A percentile compares a stretch with the other conserved stretches of the same genome.
Evolutionary conservation across 345 rosid species (phyloP).

Genomic region (Salix koriyanagi): DNA sequence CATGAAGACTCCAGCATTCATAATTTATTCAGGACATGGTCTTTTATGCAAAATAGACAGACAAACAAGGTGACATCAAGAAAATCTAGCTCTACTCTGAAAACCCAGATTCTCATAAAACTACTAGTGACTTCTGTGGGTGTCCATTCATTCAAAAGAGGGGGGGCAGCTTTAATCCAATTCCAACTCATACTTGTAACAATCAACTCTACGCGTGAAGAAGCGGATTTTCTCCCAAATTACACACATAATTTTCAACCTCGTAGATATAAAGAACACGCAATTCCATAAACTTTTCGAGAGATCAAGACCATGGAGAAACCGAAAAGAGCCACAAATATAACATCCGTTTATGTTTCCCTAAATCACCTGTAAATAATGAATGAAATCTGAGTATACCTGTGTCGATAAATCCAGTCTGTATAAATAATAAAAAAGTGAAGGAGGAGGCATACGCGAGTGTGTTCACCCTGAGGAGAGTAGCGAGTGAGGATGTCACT

Average conservation of each 20-base stretch:
- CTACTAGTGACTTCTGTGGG: background rate
- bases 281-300: background rate
- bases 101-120: background rate
- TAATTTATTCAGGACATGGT: background rate
- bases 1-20: background rate
- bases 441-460: constrained; percentile 45
- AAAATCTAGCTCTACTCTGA: background rate
- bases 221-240: background rate
- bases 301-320: background rate
- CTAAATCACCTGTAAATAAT: background rate
- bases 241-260: background rate
- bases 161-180: background rate
- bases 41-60: background rate
- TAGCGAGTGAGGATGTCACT: constrained; percentile 63
- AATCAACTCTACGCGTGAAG: background rate
- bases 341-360: background rate
- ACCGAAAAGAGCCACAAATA: background rate
- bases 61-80: background rate
- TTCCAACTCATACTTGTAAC: background rate
- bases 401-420: background rate
- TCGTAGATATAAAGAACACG: background rate
- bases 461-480: constrained; percentile 68
- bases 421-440: background rate
- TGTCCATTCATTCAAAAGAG: background rate
- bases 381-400: background rate